Evolutionary conservation across 306 rosid genomes (phyloP).

Genomic region (Delonix regia): DNA sequence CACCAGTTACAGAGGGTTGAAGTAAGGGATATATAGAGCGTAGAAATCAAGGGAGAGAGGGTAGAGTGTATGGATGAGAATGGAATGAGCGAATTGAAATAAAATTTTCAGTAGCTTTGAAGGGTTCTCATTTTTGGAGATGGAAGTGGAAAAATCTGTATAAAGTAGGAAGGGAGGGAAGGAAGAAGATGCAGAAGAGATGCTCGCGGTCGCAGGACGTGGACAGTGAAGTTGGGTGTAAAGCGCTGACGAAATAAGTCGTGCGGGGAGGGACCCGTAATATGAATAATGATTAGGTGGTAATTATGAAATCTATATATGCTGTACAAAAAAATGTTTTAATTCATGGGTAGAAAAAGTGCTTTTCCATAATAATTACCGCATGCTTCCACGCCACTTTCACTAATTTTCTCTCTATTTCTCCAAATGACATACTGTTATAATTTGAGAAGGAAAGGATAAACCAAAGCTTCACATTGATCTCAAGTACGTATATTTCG

Average conservation of each 20-base stretch:
- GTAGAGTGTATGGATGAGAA: background rate
- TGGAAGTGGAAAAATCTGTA: background rate
- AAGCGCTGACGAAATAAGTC: conserved; percentile 43
- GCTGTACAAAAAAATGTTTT: conserved; percentile 34
- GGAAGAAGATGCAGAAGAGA: background rate
- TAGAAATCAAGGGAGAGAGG: no score
- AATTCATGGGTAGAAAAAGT: conserved; percentile 21
- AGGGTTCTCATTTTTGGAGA: background rate
- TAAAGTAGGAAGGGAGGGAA: background rate
- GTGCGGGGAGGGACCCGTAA: conserved; percentile 41
- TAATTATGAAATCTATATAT: conserved; percentile 43
- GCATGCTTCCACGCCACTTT: background rate
- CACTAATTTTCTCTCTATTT: no score
- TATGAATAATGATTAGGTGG: conserved; percentile 46
- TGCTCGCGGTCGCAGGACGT: background rate
- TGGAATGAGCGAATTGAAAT: background rate
- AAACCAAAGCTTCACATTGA: no score
- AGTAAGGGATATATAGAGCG: background rate
- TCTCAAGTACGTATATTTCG: no score
- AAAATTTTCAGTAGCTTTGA: background rate
- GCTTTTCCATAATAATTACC: background rate
- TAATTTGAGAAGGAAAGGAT: no score
- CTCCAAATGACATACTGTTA: no score
- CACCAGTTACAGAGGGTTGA: background rate
- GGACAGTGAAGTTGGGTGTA: conserved; percentile 19